These are phyloP conservation scores for Arctium lappa DNA, from an alignment of 129 eudicot species.

Conservation along the genomic window DNA sequence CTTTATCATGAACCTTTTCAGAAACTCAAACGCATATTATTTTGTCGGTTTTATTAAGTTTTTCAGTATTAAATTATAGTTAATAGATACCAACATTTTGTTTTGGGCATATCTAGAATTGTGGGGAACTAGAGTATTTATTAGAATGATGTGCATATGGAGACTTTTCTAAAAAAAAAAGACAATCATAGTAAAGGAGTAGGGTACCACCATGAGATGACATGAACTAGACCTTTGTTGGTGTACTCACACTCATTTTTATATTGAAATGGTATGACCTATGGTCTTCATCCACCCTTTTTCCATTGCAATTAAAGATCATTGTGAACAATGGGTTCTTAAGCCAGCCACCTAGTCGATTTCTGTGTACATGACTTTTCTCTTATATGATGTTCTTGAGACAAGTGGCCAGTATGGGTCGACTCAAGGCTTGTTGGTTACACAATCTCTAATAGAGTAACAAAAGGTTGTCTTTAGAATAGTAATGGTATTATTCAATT, in stretches of 20 bases:
- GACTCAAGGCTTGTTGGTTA: neutral
- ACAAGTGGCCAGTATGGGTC: neutral
- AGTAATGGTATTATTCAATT: neutral
- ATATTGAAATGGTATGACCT: constrained; percentile 10
- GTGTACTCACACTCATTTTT: constrained; percentile 13
- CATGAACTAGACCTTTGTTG: constrained; percentile 14
- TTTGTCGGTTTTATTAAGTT: constrained; percentile 5
- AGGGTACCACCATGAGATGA: constrained; percentile 24
- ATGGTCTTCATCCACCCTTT: neutral
- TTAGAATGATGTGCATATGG: neutral
- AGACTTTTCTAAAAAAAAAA: constrained; percentile 3
- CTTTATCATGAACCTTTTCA: neutral
- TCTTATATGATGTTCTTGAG: neutral
- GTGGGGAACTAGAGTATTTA: neutral
- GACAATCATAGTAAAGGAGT: constrained; percentile 12
- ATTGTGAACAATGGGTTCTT: neutral
- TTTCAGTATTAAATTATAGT: neutral
- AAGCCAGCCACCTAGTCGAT: neutral
- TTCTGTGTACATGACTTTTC: neutral
- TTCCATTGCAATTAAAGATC: neutral
- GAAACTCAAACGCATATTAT: neutral
- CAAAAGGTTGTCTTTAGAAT: neutral
- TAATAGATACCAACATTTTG: neutral
- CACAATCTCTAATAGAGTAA: neutral
- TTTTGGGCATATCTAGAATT: neutral